These are phyloP conservation scores for Hymenoscyphus fraxineus DNA, from an alignment of 2,329 filamentous ascomycete species.

Conservation along the genomic window DNA sequence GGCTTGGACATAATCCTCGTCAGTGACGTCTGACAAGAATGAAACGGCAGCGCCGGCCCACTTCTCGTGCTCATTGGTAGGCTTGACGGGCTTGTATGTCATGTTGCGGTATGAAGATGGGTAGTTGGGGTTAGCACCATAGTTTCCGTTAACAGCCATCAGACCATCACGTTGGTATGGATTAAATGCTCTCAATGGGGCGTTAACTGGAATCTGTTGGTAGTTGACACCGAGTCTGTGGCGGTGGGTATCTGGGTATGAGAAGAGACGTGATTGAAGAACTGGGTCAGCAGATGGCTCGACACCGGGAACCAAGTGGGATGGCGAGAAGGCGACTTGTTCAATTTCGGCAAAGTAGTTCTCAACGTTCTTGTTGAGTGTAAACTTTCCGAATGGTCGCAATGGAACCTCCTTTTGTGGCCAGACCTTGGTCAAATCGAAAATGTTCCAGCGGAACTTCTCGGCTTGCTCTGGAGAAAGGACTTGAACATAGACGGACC, in stretches of 20 bases:
- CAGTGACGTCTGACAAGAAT: conserved; percentile 40
- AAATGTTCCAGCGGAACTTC: conserved; percentile 58
- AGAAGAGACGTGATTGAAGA: conserved; percentile 66
- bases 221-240: conserved; percentile 56
- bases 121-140: conserved; percentile 58
- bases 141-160: conserved; percentile 67
- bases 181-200: conserved; percentile 50
- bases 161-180: conserved; percentile 70
- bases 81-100: conserved; percentile 42
- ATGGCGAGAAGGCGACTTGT: conserved; percentile 65
- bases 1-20: conserved; percentile 34
- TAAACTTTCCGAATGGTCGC: conserved; percentile 57
- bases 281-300: conserved; percentile 69
- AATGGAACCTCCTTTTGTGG: conserved; percentile 60
- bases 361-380: conserved; percentile 59
- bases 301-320: conserved; percentile 63
- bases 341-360: conserved; percentile 66
- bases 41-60: conserved; percentile 45
- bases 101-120: conserved; percentile 46
- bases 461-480: conserved; percentile 60
- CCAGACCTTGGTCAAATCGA: conserved; percentile 69
- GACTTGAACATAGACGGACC: conserved; percentile 62
- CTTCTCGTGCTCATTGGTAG: conserved; percentile 43
- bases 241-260: conserved; percentile 63
- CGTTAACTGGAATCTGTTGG: conserved; percentile 52